Conservation (phyloP, 352 stramenopile species). For the Phytopythium aichiense region DNA sequence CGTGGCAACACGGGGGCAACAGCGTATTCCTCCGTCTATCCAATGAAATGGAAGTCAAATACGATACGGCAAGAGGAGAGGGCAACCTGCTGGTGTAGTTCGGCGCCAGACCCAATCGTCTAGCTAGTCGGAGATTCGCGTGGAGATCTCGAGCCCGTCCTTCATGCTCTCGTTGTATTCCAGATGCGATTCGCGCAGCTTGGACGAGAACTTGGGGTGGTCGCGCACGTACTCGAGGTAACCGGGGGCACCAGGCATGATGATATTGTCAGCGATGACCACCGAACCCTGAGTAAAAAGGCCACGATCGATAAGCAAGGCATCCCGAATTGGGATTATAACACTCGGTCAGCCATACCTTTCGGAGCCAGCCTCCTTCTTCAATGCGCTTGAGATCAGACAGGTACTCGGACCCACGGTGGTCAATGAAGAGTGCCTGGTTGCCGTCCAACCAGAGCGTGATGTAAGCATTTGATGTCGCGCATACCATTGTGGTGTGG, state of each 20-base stretch:
- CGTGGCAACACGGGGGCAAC: too few species aligned
- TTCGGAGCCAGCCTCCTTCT: conserved; percentile 19
- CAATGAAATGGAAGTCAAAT: neutral
- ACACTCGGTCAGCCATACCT: conserved; percentile 9
- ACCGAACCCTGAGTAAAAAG: conserved; percentile 21
- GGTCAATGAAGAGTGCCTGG: conserved; percentile 39
- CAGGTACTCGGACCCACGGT: conserved; percentile 29
- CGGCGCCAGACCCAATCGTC: neutral
- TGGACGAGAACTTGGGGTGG: conserved; percentile 23
- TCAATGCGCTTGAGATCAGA: conserved; percentile 29
- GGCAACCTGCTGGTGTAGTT: neutral
- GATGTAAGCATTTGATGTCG: neutral
- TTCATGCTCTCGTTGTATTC: conserved; percentile 30
- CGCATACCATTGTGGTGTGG: neutral
- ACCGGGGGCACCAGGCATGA: conserved; percentile 21
- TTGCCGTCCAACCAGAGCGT: neutral
- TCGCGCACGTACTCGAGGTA: conserved; percentile 37
- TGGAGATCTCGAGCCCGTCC: conserved; percentile 39
- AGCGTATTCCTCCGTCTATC: neutral
- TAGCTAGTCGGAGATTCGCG: conserved; percentile 8
- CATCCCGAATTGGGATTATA: too few species aligned
- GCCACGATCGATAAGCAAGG: too few species aligned
- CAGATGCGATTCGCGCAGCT: conserved; percentile 32
- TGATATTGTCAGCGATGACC: conserved; percentile 36
- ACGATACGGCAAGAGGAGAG: too few species aligned